A percentile compares a stretch with the other conserved stretches of the same genome.
These are phyloP conservation scores for Linum trigynum DNA, from an alignment of 345 rosid genomes.

Conservation along the genomic window DNA sequence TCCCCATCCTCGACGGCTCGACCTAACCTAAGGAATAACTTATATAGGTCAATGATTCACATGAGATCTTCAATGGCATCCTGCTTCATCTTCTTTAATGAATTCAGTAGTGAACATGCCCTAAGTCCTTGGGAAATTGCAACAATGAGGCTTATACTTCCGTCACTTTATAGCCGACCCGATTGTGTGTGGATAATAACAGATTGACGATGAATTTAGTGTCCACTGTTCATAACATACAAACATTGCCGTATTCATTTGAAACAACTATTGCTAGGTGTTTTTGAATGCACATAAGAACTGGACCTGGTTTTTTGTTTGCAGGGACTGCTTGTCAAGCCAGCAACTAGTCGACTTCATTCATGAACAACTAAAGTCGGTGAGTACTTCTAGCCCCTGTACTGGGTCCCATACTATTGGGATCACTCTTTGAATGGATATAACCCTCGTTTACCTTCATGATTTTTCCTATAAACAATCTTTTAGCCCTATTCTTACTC, in stretches of 20 bases:
- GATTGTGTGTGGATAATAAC: not conserved
- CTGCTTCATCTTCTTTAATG: not conserved
- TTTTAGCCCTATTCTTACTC: not conserved
- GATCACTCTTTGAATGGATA: not conserved
- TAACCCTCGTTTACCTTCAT: too few relatives aligned
- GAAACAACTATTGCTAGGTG: not conserved
- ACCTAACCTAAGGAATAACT: not conserved
- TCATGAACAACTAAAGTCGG: constrained; percentile 59
- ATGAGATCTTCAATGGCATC: not conserved
- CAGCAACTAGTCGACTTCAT: constrained; percentile 89
- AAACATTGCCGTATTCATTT: not conserved
- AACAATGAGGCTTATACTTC: too few relatives aligned
- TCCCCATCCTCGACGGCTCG: not conserved
- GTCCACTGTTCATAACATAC: not conserved
- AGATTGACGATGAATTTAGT: not conserved
- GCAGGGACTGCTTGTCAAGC: constrained; percentile 98
- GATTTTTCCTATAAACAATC: too few relatives aligned
- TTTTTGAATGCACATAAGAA: not conserved
- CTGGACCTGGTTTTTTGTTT: constrained; percentile 8
- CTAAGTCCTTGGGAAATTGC: too few relatives aligned
- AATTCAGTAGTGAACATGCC: not conserved
- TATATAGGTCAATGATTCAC: not conserved
- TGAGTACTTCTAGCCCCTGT: constrained; percentile 19
- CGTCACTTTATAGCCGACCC: too few relatives aligned
- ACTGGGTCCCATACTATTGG: not conserved